Conservation (phyloP, 805 yeast species). For the Lipomyces japonicus region DNA sequence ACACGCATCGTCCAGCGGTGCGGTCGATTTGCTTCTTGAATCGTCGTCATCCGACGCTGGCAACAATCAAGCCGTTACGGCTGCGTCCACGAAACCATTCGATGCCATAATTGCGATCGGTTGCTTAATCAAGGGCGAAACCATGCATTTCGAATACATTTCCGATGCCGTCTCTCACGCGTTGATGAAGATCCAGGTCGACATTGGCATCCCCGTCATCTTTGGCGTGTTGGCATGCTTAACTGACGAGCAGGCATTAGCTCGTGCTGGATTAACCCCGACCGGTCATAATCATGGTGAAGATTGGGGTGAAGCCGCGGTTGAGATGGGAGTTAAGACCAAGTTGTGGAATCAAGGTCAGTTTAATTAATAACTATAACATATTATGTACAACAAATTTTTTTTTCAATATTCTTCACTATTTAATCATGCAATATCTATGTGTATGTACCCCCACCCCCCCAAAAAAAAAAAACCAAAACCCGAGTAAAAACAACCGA, state of each 20-base stretch:
- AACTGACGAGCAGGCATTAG: conserved; percentile 89
- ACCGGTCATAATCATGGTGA: conserved; percentile 87
- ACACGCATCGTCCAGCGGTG: conserved; percentile 5
- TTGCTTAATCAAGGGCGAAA: conserved; percentile 89
- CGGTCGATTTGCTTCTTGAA: conserved; percentile 23
- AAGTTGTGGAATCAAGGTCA: conserved; percentile 27
- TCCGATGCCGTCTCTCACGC: conserved; percentile 85
- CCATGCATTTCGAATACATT: conserved; percentile 98
- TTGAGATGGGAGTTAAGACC: conserved; percentile 68
- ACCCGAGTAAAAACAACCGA: background rate
- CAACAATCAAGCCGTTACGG: background rate
- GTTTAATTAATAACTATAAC: no score
- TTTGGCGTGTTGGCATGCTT: conserved; percentile 91
- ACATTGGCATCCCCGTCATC: conserved; percentile 71
- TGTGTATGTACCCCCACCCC: background rate
- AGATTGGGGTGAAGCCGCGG: conserved; percentile 99
- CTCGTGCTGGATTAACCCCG: conserved; percentile 76
- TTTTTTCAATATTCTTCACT: no score
- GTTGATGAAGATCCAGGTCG: conserved; percentile 75
- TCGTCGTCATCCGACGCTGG: background rate
- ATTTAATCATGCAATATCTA: conserved; percentile 1
- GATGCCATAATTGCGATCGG: conserved; percentile 95
- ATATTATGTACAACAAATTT: no score
- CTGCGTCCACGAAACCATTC: conserved; percentile 36
- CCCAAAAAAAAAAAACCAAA: no score